A percentile compares a stretch with the other conserved stretches of the same genome.
Evolutionary conservation across 768 basidiomycete species (phyloP).

Genomic region (Mycena latifolia): DNA sequence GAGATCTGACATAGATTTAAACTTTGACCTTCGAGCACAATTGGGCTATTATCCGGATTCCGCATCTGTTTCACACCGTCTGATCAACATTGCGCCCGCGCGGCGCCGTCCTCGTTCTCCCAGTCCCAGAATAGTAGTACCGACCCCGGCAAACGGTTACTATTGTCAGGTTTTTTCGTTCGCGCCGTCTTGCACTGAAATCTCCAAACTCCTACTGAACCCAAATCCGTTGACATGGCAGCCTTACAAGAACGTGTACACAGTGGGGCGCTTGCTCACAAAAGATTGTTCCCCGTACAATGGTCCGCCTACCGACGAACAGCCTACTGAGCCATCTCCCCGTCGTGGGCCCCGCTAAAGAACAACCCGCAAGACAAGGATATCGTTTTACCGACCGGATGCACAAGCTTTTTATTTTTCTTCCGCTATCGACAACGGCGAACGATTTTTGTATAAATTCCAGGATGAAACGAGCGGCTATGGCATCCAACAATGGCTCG

Average conservation of each 20-base stretch:
- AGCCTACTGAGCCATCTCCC: slow-evolving; percentile 54
- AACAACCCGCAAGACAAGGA: slow-evolving; percentile 50
- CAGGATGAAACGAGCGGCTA: slow-evolving; percentile 42
- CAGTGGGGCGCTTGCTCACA: slow-evolving; percentile 55
- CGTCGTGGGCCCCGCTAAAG: slow-evolving; percentile 56
- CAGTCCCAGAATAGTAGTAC: slow-evolving; percentile 49
- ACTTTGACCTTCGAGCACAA: slow-evolving; percentile 26
- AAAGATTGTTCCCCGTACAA: slow-evolving; percentile 61
- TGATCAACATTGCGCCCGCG: slow-evolving; percentile 20
- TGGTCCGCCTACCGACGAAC: slow-evolving; percentile 64
- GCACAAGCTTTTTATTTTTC: slow-evolving; percentile 32
- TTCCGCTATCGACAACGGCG: slow-evolving; percentile 33
- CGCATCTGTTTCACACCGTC: slow-evolving; percentile 33
- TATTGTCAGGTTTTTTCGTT: slow-evolving; percentile 61
- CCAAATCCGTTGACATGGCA: slow-evolving; percentile 69
- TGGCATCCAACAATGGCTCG: slow-evolving; percentile 56
- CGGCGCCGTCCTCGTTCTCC: slow-evolving; percentile 31
- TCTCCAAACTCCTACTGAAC: slow-evolving; percentile 50
- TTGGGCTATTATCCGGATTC: slow-evolving; percentile 27
- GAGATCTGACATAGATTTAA: slow-evolving; percentile 20
- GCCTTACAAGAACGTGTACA: slow-evolving; percentile 55
- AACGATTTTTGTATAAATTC: slow-evolving; percentile 65
- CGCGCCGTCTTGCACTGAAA: slow-evolving; percentile 50
- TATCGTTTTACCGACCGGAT: slow-evolving; percentile 43
- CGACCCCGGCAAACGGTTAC: slow-evolving; percentile 58